Evolutionary conservation across 306 rosid species (phyloP).

Genomic region (Sesbania bispinosa): DNA sequence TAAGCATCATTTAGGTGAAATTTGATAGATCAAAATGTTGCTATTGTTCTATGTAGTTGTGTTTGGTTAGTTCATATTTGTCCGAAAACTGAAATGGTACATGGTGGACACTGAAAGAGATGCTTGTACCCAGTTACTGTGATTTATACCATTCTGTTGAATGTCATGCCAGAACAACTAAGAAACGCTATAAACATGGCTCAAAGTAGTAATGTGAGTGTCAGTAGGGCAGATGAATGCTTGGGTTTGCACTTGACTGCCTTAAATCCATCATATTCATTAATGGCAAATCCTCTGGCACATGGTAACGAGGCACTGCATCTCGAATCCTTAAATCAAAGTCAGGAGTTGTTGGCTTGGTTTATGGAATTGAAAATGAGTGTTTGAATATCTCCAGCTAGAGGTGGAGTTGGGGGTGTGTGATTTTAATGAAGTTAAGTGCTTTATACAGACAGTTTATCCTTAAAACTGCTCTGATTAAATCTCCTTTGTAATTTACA

Average conservation of each 20-base stretch:
- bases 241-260: conserved; percentile 11
- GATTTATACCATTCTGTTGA: conserved; percentile 13
- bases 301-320: neutral
- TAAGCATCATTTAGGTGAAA: neutral
- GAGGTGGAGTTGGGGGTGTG: neutral
- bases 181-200: conserved; percentile 1
- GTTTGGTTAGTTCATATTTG: conserved; percentile 15
- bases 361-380: conserved; percentile 16
- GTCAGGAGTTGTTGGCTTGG: neutral
- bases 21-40: conserved; percentile 12
- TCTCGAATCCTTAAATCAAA: conserved; percentile 7
- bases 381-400: neutral
- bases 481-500: conserved; percentile 36
- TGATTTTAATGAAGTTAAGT: conserved; percentile 1
- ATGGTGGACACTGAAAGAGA: conserved; percentile 7
- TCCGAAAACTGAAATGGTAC: conserved; percentile 6
- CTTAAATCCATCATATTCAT: neutral
- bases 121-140: conserved; percentile 1
- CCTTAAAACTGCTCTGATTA: conserved; percentile 3
- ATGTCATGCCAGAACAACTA: conserved; percentile 5
- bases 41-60: neutral
- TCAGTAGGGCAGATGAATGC: neutral
- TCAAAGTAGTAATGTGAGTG: neutral
- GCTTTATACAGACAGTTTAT: neutral
- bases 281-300: neutral